These are phyloP conservation scores for Gyromitra esculenta DNA, from an alignment of 2,329 filamentous ascomycete genomes.

Conservation along the genomic window DNA sequence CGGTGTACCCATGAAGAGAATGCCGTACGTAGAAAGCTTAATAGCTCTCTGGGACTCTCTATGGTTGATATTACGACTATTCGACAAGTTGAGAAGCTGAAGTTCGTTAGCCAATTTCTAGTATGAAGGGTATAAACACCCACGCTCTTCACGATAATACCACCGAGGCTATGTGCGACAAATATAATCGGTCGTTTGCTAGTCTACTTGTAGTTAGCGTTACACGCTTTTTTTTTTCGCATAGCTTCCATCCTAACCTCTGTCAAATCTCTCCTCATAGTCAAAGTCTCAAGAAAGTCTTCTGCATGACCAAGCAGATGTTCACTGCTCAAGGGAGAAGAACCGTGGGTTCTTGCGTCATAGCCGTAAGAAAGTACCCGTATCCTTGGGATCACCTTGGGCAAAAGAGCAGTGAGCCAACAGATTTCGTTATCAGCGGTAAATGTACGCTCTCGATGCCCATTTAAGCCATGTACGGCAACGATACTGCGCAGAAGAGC, in stretches of 20 bases:
- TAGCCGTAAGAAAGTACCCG: constrained; percentile 60
- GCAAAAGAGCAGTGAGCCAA: constrained; percentile 58
- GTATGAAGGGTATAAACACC: neutral
- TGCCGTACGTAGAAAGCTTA: constrained; percentile 23
- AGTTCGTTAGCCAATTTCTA: neutral
- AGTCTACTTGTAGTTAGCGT: neutral
- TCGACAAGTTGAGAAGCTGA: constrained; percentile 11
- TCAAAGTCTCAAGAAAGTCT: neutral
- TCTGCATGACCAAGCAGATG: constrained; percentile 14
- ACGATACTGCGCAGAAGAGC: constrained; percentile 55
- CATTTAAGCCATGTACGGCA: constrained; percentile 58
- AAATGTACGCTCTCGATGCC: constrained; percentile 57
- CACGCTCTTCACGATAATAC: constrained; percentile 26
- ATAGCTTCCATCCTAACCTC: neutral
- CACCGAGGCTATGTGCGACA: constrained; percentile 23
- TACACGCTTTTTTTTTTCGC: neutral
- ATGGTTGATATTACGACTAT: neutral
- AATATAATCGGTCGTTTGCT: constrained; percentile 29
- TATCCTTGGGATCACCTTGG: constrained; percentile 58
- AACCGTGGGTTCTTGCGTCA: constrained; percentile 58
- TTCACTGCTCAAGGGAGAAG: constrained; percentile 5
- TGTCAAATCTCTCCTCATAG: neutral
- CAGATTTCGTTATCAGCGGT: constrained; percentile 54
- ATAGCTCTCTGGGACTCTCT: constrained; percentile 11
- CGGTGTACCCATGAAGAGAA: constrained; percentile 45